Evolutionary conservation across 305 asterid genomes (phyloP).

Genomic region (Salvia sclarea): DNA sequence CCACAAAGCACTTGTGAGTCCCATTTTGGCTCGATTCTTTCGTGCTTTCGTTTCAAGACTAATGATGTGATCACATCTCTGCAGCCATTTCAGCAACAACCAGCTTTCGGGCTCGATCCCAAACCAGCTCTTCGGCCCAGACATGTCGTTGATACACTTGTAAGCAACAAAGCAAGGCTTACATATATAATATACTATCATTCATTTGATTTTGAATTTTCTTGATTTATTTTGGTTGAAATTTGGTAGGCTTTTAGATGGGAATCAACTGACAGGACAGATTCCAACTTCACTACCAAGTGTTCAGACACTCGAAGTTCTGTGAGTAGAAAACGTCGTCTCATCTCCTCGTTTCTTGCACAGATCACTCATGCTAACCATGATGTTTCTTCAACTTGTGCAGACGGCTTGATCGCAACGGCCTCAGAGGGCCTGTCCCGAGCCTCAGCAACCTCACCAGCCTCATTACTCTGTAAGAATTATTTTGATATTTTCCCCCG

Average conservation of each 20-base stretch:
- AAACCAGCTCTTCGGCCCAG: slow-evolving; percentile 54
- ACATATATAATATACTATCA: no score
- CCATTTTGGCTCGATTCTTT: neutral
- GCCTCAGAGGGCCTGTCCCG: slow-evolving; percentile 53
- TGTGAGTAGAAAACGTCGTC: slow-evolving; percentile 61
- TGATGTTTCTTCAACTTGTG: slow-evolving; percentile 9
- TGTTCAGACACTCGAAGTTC: slow-evolving; percentile 81
- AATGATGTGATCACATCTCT: slow-evolving; percentile 25
- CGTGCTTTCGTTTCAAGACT: neutral
- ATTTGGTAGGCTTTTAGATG: slow-evolving; percentile 65
- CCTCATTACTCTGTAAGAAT: slow-evolving; percentile 68
- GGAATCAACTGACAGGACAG: slow-evolving; percentile 59
- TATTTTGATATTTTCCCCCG: slow-evolving; percentile 32
- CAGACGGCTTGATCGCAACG: slow-evolving; percentile 93
- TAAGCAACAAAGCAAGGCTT: slow-evolving; percentile 46
- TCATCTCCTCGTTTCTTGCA: slow-evolving; percentile 8
- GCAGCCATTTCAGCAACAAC: slow-evolving; percentile 92
- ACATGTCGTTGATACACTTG: slow-evolving; percentile 82
- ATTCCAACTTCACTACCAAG: slow-evolving; percentile 65
- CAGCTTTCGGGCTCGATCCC: slow-evolving; percentile 77
- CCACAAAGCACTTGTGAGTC: slow-evolving; percentile 88
- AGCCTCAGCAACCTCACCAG: slow-evolving; percentile 67
- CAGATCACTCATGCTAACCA: neutral
- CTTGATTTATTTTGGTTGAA: neutral
- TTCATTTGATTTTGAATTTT: neutral